phyloP scores from a whole-genome alignment of 2,329 filamentous ascomycete genomes.

The Ambrosiella xylebori region DNA sequence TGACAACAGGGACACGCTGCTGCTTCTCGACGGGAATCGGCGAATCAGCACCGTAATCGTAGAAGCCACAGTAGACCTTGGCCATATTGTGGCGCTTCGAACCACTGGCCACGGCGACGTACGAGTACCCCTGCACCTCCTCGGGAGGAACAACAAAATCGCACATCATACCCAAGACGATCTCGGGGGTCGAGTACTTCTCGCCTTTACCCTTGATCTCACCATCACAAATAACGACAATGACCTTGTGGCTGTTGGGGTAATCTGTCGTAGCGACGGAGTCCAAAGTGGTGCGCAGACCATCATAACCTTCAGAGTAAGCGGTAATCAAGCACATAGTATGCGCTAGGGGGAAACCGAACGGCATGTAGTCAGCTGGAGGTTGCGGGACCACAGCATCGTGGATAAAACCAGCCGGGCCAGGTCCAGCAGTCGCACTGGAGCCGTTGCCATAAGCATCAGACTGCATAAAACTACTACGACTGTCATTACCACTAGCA shows the following conservation, averaged over 20 bases:
- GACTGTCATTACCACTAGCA: conserved; percentile 35
- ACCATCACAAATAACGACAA: conserved; percentile 91
- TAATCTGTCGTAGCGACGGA: conserved; percentile 97
- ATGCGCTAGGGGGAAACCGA: conserved; percentile 86
- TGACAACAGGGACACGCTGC: conserved; percentile 94
- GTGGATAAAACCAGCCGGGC: conserved; percentile 88
- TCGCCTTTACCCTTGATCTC: conserved; percentile 95
- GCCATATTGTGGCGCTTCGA: conserved; percentile 99
- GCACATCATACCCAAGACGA: conserved; percentile 84
- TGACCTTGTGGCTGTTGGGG: conserved; percentile 95
- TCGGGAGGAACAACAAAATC: conserved; percentile 66
- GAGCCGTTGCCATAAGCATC: conserved; percentile 38
- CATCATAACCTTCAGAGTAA: conserved; percentile 89
- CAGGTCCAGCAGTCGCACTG: conserved; percentile 48
- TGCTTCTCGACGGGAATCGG: conserved; percentile 70
- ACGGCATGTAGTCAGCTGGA: conserved; percentile 91
- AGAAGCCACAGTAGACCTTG: conserved; percentile 95
- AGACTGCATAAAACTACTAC: conserved; percentile 46
- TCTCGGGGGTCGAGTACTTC: conserved; percentile 69
- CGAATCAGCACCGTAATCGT: conserved; percentile 78
- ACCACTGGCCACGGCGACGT: conserved; percentile 88
- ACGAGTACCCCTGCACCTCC: conserved; percentile 80
- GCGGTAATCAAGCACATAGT: conserved; percentile 88
- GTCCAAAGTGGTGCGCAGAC: conserved; percentile 82
- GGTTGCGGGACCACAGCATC: conserved; percentile 91